These are phyloP conservation scores for Meyerozyma guilliermondii DNA, from an alignment of 1,139 yeast species.

Conservation along the genomic window DNA sequence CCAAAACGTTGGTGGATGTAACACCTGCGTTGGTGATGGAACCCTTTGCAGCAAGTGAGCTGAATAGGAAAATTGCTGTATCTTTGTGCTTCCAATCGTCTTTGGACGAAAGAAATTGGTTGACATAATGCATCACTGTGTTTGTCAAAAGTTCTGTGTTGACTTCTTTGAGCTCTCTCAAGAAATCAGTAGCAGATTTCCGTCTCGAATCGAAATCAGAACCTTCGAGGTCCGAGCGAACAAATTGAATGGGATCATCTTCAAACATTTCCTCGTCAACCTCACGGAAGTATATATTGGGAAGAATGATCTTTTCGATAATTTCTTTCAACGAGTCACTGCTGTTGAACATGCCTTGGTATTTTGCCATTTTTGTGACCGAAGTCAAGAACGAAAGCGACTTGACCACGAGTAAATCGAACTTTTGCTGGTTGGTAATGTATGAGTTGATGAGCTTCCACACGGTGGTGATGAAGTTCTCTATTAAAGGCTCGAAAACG, in stretches of 20 bases:
- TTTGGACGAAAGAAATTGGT: constrained; percentile 51
- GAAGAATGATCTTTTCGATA: constrained; percentile 78
- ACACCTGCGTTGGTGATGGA: constrained; percentile 81
- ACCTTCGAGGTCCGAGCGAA: constrained; percentile 91
- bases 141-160: constrained; percentile 71
- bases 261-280: constrained; percentile 90
- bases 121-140: constrained; percentile 73
- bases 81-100: constrained; percentile 78
- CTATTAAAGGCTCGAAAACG: constrained; percentile 72
- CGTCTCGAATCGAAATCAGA: constrained; percentile 91
- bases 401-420: constrained; percentile 79
- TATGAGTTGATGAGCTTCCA: constrained; percentile 70
- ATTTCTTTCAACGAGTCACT: constrained; percentile 71
- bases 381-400: constrained; percentile 79
- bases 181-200: constrained; percentile 84
- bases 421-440: constrained; percentile 67
- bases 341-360: constrained; percentile 55
- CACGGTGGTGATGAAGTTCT: constrained; percentile 72
- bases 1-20: constrained; percentile 75
- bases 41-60: constrained; percentile 90
- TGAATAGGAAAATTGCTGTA: constrained; percentile 78
- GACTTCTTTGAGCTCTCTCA: constrained; percentile 79
- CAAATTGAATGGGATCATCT: constrained; percentile 93
- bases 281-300: constrained; percentile 80
- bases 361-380: constrained; percentile 66